phyloP scores from a whole-genome alignment of 345 rosid genomes.

The Gossypium turneri region DNA sequence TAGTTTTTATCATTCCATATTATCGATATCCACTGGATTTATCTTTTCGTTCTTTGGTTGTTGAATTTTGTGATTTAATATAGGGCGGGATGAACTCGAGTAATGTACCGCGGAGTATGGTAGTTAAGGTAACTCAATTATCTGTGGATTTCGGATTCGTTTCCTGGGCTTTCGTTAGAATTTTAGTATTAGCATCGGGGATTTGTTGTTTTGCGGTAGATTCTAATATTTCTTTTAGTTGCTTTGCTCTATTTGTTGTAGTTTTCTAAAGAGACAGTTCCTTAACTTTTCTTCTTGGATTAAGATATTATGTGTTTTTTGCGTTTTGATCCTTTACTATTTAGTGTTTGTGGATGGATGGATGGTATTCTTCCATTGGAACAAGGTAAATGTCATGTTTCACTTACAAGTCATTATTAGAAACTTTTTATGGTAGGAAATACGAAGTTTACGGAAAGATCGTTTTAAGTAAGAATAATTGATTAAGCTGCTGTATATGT shows the following conservation, averaged over 20 bases:
- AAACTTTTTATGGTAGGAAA: not conserved
- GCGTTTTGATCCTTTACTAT: not conserved
- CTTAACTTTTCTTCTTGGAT: not conserved
- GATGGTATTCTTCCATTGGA: not conserved
- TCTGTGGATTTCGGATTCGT: not conserved
- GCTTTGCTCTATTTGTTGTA: not conserved
- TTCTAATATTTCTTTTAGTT: not conserved
- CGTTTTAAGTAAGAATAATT: not conserved
- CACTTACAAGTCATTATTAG: not conserved
- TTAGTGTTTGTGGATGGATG: not conserved
- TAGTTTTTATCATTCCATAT: not conserved
- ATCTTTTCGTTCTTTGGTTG: not conserved
- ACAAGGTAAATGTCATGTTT: not conserved
- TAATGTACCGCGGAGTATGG: constrained; percentile 28
- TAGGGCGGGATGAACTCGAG: constrained; percentile 42
- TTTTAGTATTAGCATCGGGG: not conserved
- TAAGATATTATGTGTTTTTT: not conserved
- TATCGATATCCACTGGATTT: not conserved
- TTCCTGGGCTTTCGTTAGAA: not conserved
- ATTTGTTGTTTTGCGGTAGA: not conserved
- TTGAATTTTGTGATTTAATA: constrained; percentile 18
- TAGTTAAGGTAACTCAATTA: constrained; percentile 46
- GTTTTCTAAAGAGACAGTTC: not conserved
- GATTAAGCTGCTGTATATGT: not conserved
- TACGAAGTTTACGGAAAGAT: not conserved